Evolutionary conservation across 208 protist species (phyloP), one percentile per base, ranked within the genome.

Genomic region (Wallacemonas sp.): DNA sequence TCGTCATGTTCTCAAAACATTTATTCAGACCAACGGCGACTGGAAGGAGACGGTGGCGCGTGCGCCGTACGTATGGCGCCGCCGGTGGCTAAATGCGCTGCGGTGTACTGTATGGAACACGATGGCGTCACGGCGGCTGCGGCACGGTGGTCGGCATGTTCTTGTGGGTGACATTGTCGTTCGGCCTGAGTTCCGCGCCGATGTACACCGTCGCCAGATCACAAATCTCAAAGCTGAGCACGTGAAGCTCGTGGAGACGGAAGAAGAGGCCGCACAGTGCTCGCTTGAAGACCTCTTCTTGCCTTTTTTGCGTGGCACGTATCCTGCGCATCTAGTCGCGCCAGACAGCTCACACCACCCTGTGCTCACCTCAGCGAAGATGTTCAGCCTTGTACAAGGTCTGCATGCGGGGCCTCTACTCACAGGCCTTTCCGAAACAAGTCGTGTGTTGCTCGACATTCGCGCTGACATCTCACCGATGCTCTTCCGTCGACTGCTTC

Each of bases 81-180:
- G 85, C 2, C 79, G 83, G 21, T 96, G 90, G 87, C 67, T 94
- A 22, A 90, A 84, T 53, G 84, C 87, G 26, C 74, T 96, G 62
- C 82, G 87, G 2, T 76, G 75, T 34, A 62, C 75, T 11, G 84
- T 93, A 28, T 96, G 87, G 86, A 96, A 96, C 49, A 74, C 51
- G 24, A 91, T 96, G 83, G 87, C 87, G 8, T 90, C 87, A 12
- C 54, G 73, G 45, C 79, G 90, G 11, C 26, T 96, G 28, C 74
- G 80, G 28, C 66, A 14, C 2, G 62, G 47, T 14, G 64, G 71
- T 0, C 66, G 72, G 1, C 27, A 47, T 22, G 90, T 91, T 22
- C 44, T 91, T 28, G 31, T 88, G 12, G 90, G 90, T 21, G 90
- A 96, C 70, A 34, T 90, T 17, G 86, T 94, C 54, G 60, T 96